These are phyloP conservation scores for Podaxis mareebaensis DNA, from an alignment of 768 basidiomycete genomes.

Conservation along the genomic window DNA sequence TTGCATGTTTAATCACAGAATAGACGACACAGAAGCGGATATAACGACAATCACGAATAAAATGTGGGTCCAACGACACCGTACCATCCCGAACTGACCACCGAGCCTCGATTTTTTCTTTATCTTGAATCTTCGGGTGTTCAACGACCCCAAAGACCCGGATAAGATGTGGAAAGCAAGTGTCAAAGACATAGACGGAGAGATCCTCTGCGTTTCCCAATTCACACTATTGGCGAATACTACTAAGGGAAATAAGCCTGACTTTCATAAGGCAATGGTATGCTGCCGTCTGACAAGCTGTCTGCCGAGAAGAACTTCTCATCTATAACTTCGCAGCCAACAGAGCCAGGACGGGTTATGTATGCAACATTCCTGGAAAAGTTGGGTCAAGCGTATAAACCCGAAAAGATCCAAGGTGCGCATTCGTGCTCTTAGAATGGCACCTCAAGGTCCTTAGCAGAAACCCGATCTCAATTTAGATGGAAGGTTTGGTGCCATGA, in stretches of 20 bases:
- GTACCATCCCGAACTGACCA: constrained; percentile 1
- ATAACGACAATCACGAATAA: constrained; percentile 75
- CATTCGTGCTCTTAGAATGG: not conserved
- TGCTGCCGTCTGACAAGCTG: constrained; percentile 20
- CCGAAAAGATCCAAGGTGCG: constrained; percentile 80
- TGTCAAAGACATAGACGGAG: constrained; percentile 87
- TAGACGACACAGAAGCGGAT: constrained; percentile 83
- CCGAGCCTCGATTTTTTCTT: constrained; percentile 10
- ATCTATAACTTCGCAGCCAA: constrained; percentile 42
- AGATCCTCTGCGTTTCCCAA: constrained; percentile 93
- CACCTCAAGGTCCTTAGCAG: not conserved
- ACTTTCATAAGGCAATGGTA: constrained; percentile 95
- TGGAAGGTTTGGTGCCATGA: constrained; percentile 96
- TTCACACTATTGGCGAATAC: constrained; percentile 90
- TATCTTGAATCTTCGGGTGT: constrained; percentile 75
- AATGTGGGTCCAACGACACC: constrained; percentile 51
- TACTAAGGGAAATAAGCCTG: constrained; percentile 85
- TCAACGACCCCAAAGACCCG: constrained; percentile 55
- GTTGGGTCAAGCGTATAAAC: constrained; percentile 64
- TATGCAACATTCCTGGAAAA: constrained; percentile 75
- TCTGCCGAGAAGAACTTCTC: not conserved
- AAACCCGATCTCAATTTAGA: constrained; percentile 45
- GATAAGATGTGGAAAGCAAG: constrained; percentile 83
- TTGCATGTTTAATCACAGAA: constrained; percentile 25
- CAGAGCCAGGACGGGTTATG: constrained; percentile 64